Evolutionary conservation across 441 rosid species (phyloP), one percentile per base, ranked within the genome.

Genomic region (Euphorbia celastroides): DNA sequence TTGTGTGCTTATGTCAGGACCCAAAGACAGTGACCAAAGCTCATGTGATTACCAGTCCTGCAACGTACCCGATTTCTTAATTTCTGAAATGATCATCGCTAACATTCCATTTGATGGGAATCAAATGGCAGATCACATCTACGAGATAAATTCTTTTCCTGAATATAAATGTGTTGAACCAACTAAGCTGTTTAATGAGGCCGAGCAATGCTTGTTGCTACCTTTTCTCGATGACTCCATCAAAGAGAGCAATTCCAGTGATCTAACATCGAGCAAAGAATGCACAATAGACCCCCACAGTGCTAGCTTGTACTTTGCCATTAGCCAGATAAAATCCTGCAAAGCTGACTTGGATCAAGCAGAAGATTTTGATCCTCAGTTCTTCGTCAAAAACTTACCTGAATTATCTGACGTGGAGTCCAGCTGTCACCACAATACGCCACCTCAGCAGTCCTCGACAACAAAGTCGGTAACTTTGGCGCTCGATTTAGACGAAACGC

Each of bases 401-500:
- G 98, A 93, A 79, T 77, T 93, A 68, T 87, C 96, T 9, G 96
- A 93, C 64, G 87, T 83, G 68, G 90, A 83, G 50, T 76, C 96
- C 44, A 85, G 74, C 72, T 83, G 79, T 79, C 81, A 59, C 66
- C 86, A 89, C 28, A 62, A 59, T 51, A 28, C 66, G 60, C 64
- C 34, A 13, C 72, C 81, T 11, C 82, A 76, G 73, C 88, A 85
- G 67, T 73, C 80, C 70, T 50, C 70, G 67, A 75, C 76, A 71
- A 76, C 80, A 81, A 93, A 90, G 70, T 65, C 87, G 41, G 75
- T 83, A 57, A 93, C 97, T 46, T 81, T 93, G 61, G 97, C 84
- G 61, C 98, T 93, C 75, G 98, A 93, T 82, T 85, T 93, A 82
- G 98, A 93, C 78, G 98, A 93, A 85, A 93, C 98, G 64, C 86